phyloP scores from a whole-genome alignment of 1,139 yeast genomes.

The Candida glucosophila region DNA sequence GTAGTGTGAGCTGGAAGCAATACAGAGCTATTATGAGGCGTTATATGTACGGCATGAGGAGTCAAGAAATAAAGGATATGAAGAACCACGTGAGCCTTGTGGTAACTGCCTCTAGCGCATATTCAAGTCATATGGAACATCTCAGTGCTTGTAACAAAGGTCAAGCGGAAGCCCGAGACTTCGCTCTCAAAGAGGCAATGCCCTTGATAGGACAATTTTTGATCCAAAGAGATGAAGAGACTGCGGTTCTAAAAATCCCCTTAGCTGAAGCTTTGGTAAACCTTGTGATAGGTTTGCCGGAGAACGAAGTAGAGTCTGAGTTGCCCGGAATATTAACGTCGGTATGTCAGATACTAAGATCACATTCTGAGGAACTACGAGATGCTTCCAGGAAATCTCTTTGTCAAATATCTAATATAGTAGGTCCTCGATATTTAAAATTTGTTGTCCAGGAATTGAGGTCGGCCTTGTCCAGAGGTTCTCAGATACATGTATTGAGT shows the following conservation, averaged over 20 bases:
- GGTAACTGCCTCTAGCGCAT: constrained; percentile 58
- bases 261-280: constrained; percentile 77
- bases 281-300: constrained; percentile 55
- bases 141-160: constrained; percentile 21
- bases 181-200: constrained; percentile 49
- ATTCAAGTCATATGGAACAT: constrained; percentile 66
- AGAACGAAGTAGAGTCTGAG: constrained; percentile 44
- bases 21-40: constrained; percentile 68
- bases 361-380: constrained; percentile 81
- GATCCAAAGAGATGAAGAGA: constrained; percentile 64
- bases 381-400: constrained; percentile 78
- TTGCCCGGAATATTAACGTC: constrained; percentile 80
- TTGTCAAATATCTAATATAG: constrained; percentile 49
- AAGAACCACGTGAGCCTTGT: constrained; percentile 57
- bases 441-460: constrained; percentile 73
- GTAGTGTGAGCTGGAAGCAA: constrained; percentile 69
- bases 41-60: constrained; percentile 49
- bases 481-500: constrained; percentile 90
- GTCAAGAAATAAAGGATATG: constrained; percentile 40
- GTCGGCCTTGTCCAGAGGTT: constrained; percentile 76
- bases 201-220: constrained; percentile 57
- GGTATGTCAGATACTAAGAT: constrained; percentile 79
- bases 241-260: constrained; percentile 67
- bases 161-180: constrained; percentile 23
- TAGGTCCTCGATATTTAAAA: constrained; percentile 69